Conservation (phyloP, 306 rosid genomes). For the Cicer chorassanicum region DNA sequence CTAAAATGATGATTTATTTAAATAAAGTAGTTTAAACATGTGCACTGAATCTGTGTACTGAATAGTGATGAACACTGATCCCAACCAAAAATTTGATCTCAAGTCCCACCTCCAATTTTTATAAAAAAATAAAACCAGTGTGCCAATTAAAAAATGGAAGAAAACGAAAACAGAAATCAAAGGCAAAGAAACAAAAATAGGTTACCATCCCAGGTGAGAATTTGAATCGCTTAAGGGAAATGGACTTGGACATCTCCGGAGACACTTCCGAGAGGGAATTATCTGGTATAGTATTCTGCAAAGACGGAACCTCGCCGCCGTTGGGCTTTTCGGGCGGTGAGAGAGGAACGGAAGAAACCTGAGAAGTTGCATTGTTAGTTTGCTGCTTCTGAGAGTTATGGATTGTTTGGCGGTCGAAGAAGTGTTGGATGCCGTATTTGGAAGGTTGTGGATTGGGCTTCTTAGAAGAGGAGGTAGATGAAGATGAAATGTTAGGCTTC, state of each 20-base stretch:
- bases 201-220: slow-evolving; percentile 97
- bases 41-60: not conserved
- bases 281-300: slow-evolving; percentile 48
- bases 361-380: not conserved
- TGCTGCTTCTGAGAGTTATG: slow-evolving; percentile 61
- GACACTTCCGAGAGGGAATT: slow-evolving; percentile 53
- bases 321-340: slow-evolving; percentile 29
- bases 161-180: not conserved
- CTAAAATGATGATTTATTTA: not conserved
- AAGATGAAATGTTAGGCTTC: slow-evolving; percentile 53
- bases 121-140: not conserved
- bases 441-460: slow-evolving; percentile 66
- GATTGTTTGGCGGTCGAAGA: slow-evolving; percentile 79
- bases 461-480: slow-evolving; percentile 47
- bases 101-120: not conserved
- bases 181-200: not conserved
- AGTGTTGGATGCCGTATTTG: slow-evolving; percentile 87
- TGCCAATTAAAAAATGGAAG: not conserved
- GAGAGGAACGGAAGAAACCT: slow-evolving; percentile 3
- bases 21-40: not conserved
- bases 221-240: slow-evolving; percentile 69
- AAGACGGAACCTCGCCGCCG: not conserved
- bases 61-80: not conserved
- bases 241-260: slow-evolving; percentile 66
- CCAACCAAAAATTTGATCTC: not conserved